These are phyloP conservation scores for Cryphonectria naterciae DNA, from an alignment of 2,329 filamentous ascomycete genomes.

Conservation along the genomic window DNA sequence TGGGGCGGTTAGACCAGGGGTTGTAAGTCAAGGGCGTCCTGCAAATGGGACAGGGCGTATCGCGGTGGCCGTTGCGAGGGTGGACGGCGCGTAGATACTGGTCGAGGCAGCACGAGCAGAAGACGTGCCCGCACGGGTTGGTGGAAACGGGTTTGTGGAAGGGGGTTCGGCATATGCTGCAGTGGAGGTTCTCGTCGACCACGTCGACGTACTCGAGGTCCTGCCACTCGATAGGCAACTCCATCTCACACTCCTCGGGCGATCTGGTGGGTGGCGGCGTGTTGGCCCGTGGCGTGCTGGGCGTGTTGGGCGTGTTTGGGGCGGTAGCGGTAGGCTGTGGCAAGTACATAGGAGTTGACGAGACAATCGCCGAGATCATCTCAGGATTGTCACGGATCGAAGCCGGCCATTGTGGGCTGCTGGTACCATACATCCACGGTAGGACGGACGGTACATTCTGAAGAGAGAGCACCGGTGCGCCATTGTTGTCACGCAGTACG, in stretches of 20 bases:
- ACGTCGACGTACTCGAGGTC: slow-evolving; percentile 38
- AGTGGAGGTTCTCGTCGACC: slow-evolving; percentile 43
- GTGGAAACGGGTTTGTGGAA: slow-evolving; percentile 65
- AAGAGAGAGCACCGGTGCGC: too few relatives aligned
- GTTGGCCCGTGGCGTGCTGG: background rate
- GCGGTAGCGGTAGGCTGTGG: background rate
- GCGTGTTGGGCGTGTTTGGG: background rate
- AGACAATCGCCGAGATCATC: background rate
- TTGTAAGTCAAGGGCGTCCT: slow-evolving; percentile 45
- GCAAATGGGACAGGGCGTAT: slow-evolving; percentile 61
- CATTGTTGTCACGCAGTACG: background rate
- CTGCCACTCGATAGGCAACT: slow-evolving; percentile 35
- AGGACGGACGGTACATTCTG: too few relatives aligned
- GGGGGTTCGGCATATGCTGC: slow-evolving; percentile 59
- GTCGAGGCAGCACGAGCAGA: slow-evolving; percentile 62
- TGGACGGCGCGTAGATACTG: slow-evolving; percentile 34
- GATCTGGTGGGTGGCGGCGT: background rate
- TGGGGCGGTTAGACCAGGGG: slow-evolving; percentile 36
- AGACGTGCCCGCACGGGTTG: slow-evolving; percentile 63
- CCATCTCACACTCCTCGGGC: slow-evolving; percentile 1
- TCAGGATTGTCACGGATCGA: background rate
- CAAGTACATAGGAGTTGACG: background rate
- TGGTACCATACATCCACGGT: too few relatives aligned
- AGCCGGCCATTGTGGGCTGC: background rate
- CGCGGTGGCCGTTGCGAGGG: slow-evolving; percentile 45